phyloP scores from a whole-genome alignment of 2,329 filamentous ascomycete species.

The Moelleriella libera region DNA sequence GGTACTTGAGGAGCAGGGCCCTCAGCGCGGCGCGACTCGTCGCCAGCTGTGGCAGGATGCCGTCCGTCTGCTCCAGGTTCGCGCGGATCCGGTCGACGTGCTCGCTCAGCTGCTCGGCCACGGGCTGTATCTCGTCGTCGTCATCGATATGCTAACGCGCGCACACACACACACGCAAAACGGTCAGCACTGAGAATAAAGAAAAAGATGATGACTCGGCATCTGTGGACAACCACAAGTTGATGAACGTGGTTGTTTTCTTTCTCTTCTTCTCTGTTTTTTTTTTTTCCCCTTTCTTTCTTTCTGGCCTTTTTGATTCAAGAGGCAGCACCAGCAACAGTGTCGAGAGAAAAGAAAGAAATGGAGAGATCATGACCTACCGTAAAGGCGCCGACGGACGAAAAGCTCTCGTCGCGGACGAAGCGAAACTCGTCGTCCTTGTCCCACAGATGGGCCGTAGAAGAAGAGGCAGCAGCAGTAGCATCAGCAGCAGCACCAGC shows the following conservation, averaged over 20 bases:
- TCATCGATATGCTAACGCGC: neutral
- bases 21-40: conserved; percentile 34
- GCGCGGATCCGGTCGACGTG: conserved; percentile 42
- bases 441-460: neutral
- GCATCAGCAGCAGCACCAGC: too few relatives aligned
- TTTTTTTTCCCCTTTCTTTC: too few relatives aligned
- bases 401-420: neutral
- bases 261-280: too few relatives aligned
- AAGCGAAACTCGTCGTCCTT: conserved; percentile 1
- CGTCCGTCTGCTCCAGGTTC: conserved; percentile 40
- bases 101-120: conserved; percentile 33
- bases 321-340: neutral
- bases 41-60: conserved; percentile 32
- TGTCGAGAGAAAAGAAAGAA: neutral
- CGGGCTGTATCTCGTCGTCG: conserved; percentile 24
- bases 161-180: too few relatives aligned
- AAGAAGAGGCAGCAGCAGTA: too few relatives aligned
- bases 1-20: conserved; percentile 28
- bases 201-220: too few relatives aligned
- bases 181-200: too few relatives aligned
- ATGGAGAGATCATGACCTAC: conserved; percentile 3
- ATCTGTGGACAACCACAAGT: too few relatives aligned
- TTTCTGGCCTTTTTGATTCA: too few relatives aligned
- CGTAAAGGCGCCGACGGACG: conserved; percentile 5
- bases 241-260: too few relatives aligned